Evolutionary conservation across 345 rosid genomes (phyloP).

Genomic region (Passiflora organensis): DNA sequence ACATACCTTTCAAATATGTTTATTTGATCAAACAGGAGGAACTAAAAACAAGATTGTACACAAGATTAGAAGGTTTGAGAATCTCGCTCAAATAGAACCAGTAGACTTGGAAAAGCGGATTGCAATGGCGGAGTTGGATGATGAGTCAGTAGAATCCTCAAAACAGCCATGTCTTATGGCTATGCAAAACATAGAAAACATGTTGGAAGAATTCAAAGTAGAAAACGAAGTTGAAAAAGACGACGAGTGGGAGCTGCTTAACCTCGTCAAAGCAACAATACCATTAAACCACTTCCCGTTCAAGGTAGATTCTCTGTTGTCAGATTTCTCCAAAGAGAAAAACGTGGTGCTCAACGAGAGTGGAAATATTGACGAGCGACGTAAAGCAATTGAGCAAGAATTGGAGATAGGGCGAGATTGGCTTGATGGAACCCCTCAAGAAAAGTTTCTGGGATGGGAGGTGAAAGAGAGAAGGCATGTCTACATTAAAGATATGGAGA

Average conservation of each 20-base stretch:
- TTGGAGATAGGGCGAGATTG: constrained; percentile 44
- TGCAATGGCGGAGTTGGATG: constrained; percentile 23
- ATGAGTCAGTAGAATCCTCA: constrained; percentile 11
- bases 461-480: constrained; percentile 36
- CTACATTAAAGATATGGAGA: constrained; percentile 53
- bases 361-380: not conserved
- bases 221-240: constrained; percentile 8
- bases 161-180: constrained; percentile 1
- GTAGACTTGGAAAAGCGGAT: constrained; percentile 58
- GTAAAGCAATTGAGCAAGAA: not conserved
- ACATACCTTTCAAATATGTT: no score
- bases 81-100: constrained; percentile 46
- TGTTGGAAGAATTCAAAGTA: not conserved
- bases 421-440: constrained; percentile 42
- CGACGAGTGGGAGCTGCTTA: constrained; percentile 15
- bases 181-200: not conserved
- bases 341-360: constrained; percentile 6
- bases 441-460: constrained; percentile 54
- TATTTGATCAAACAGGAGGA: constrained; percentile 25
- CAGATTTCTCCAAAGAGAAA: constrained; percentile 50
- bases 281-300: not conserved
- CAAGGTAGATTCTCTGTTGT: constrained; percentile 32
- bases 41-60: constrained; percentile 36
- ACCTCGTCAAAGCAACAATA: constrained; percentile 9
- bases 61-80: constrained; percentile 33